phyloP scores from a whole-genome alignment of 306 rosid genomes.

The Aeschynomene evenia region DNA sequence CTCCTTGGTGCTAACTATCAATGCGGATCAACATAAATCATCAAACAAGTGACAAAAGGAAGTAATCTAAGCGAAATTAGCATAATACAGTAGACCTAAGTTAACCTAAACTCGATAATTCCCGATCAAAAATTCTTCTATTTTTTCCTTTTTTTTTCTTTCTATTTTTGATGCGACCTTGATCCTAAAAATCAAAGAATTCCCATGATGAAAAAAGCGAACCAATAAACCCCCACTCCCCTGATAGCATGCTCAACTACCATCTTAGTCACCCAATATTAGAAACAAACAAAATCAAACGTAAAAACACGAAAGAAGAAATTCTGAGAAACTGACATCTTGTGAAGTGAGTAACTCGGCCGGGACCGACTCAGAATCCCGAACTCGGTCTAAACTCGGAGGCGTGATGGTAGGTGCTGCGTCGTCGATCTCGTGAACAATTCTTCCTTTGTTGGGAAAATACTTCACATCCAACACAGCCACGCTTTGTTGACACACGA shows the following conservation, averaged over 20 bases:
- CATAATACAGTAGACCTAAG: background rate
- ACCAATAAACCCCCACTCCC: background rate
- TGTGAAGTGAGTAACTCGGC: conserved; percentile 54
- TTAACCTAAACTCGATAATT: conserved; percentile 19
- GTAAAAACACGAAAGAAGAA: background rate
- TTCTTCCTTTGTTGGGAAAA: conserved; percentile 45
- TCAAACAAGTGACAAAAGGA: conserved; percentile 9
- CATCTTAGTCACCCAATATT: background rate
- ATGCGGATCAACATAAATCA: conserved; percentile 6
- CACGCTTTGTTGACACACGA: conserved; percentile 53
- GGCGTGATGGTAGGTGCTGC: conserved; percentile 33
- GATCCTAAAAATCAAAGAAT: conserved; percentile 29
- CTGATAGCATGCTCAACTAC: background rate
- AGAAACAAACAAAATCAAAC: background rate
- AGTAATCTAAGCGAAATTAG: conserved; percentile 21
- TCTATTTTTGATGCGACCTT: background rate
- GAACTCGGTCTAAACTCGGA: conserved; percentile 48
- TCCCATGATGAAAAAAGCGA: conserved; percentile 2
- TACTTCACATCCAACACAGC: conserved; percentile 56
- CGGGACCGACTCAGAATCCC: conserved; percentile 52
- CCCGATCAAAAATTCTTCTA: background rate
- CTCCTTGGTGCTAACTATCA: background rate
- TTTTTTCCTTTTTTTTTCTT: background rate
- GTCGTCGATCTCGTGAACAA: conserved; percentile 51
- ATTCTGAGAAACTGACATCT: conserved; percentile 47